Evolutionary conservation across 2,329 filamentous ascomycete species (phyloP).

Genomic region (Fusarium proliferatum): DNA sequence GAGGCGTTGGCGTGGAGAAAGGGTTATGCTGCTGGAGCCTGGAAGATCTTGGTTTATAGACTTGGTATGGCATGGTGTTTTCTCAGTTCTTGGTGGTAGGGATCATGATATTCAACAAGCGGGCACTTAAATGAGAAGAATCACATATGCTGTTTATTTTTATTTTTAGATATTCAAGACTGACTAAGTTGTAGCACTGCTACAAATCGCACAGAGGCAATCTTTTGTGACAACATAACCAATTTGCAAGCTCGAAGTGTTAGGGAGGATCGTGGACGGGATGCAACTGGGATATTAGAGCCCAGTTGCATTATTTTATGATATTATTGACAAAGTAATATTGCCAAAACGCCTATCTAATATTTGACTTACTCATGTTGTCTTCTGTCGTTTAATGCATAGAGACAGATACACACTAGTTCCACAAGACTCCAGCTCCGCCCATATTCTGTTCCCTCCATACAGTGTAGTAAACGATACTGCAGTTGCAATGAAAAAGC

Average conservation of each 20-base stretch:
- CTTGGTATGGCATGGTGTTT: conserved; percentile 40
- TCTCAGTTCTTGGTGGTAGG: conserved; percentile 28
- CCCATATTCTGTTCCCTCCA: conserved; percentile 11
- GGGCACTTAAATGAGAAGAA: conserved; percentile 27
- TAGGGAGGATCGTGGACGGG: not conserved
- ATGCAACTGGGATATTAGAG: not conserved
- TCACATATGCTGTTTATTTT: not conserved
- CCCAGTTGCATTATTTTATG: conserved; percentile 14
- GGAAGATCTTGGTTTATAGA: conserved; percentile 38
- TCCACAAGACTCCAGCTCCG: conserved; percentile 20
- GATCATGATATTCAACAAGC: conserved; percentile 35
- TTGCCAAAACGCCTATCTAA: conserved; percentile 36
- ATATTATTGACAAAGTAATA: conserved; percentile 3
- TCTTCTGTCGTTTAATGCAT: conserved; percentile 18
- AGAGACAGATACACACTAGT: conserved; percentile 6
- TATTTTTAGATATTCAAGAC: conserved; percentile 6
- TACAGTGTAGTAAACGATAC: conserved; percentile 18
- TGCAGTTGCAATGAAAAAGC: conserved; percentile 8
- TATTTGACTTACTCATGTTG: conserved; percentile 20
- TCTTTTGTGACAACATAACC: not conserved
- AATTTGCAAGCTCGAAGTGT: not conserved
- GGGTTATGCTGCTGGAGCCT: conserved; percentile 28
- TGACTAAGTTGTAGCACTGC: not conserved
- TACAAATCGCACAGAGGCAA: not conserved
- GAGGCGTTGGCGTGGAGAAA: conserved; percentile 38